Evolutionary conservation across 2,329 filamentous ascomycete species (phyloP), one percentile per base, ranked within the genome.

Genomic region (Davidsoniella virescens): DNA sequence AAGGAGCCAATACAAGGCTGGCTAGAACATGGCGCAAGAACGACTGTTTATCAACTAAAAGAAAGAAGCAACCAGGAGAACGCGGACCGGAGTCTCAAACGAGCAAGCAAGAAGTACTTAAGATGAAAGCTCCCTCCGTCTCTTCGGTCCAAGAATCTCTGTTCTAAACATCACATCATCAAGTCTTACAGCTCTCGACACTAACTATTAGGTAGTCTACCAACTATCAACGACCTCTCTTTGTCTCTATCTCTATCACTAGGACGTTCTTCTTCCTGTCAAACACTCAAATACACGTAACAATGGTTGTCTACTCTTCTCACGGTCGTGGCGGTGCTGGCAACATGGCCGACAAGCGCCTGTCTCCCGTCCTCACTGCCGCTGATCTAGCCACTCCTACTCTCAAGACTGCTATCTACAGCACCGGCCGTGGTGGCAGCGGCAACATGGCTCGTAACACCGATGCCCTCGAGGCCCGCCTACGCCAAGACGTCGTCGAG

Each of bases 401-500:
- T 10, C 76, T 96, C 61, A 94, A 93, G 68, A 76, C 76, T 44
- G 68, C 83, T n/a, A 71, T 85, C 56, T 87, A 90, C 61, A 94
- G 88, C 17, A 95, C 88, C 2, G 88, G 88, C 51, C 84, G 88
- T 47, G 88, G 88, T 51, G 88, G 88, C 54, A 80, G 76, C 4
- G 87, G 87, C 54, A 94, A 94, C 69, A 94, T 94, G 82, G 79
- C 83, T 44, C 70, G 67, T 57, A 80, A 82, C 61, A 78, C 77
- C 55, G 82, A 92, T 58, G 78, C 81, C 3, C 67, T 71, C 40
- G 78, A 85, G 61, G 86, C 88, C 36, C 82, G 88, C 55, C 72
- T 78, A 50, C 80, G 80, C 40, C 90, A 96, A 65, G 88, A 95
- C 59, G 85, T 95, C 54, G 78, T 81, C 53, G 76, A 78, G 76